phyloP scores from a whole-genome alignment of 2,329 filamentous ascomycete genomes.

The Cladosporium colombiae region DNA sequence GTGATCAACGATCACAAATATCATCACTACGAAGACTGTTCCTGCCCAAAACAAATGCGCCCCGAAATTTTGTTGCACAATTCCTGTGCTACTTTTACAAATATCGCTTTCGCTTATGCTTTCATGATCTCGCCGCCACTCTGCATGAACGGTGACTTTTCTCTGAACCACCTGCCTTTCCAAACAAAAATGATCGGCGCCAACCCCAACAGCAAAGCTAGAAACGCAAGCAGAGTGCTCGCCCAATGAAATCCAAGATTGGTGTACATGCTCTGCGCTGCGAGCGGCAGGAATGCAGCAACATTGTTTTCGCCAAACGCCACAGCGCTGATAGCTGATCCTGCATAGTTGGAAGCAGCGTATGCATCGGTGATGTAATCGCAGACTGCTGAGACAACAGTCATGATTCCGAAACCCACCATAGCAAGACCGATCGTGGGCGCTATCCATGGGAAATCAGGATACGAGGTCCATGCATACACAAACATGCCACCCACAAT shows the following conservation, averaged over 20 bases:
- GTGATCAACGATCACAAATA: neutral
- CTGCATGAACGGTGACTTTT: conserved; percentile 38
- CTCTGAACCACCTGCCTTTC: conserved; percentile 36
- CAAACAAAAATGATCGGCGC: conserved; percentile 48
- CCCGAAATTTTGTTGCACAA: neutral
- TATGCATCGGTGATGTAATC: conserved; percentile 56
- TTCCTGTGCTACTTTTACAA: neutral
- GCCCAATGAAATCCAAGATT: conserved; percentile 53
- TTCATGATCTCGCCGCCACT: conserved; percentile 15
- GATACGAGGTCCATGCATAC: conserved; percentile 53
- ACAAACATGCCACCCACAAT: conserved; percentile 53
- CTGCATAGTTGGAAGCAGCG: conserved; percentile 47
- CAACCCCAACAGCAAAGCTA: conserved; percentile 46
- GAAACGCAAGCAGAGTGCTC: conserved; percentile 48
- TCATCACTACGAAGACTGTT: neutral
- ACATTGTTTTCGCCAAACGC: conserved; percentile 53
- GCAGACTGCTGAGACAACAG: conserved; percentile 48
- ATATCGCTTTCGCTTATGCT: neutral
- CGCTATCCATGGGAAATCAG: conserved; percentile 48
- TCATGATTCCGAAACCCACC: conserved; percentile 53
- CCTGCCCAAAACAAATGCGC: neutral
- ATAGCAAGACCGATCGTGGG: conserved; percentile 50
- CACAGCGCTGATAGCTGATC: conserved; percentile 51
- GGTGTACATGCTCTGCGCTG: conserved; percentile 50
- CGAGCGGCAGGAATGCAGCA: conserved; percentile 51